Percentiles rank a stretch among this genome's conserved stretches.
Conservation (phyloP, 192 early-diverging fungal species). For the Obelidium mucronatum region DNA sequence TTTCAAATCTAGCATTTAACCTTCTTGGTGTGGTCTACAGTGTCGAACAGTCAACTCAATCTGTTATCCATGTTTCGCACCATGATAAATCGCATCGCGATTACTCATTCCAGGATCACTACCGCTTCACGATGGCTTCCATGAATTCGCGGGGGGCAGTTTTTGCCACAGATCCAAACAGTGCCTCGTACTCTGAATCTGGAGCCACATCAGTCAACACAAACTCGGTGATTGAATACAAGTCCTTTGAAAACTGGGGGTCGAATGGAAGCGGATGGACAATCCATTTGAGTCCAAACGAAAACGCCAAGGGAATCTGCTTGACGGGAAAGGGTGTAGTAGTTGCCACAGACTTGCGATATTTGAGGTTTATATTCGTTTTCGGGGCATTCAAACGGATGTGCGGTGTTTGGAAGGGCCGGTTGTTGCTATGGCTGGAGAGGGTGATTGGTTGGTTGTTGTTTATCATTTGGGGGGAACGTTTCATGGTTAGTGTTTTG, state of each 20-base stretch:
- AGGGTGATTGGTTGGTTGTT: conserved; percentile 47
- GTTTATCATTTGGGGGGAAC: conserved; percentile 58
- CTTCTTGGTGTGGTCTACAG: conserved; percentile 80
- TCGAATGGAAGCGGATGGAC: conserved; percentile 51
- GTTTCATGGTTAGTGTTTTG: too few species aligned
- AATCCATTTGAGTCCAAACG: conserved; percentile 4
- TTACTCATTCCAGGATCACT: conserved; percentile 83
- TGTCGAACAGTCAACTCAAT: conserved; percentile 69
- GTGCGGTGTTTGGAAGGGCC: conserved; percentile 69
- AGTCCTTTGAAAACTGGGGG: conserved; percentile 78
- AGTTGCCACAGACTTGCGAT: conserved; percentile 76
- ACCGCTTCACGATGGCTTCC: conserved; percentile 80
- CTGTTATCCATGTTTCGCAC: conserved; percentile 85
- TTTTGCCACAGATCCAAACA: conserved; percentile 68
- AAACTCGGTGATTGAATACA: conserved; percentile 35
- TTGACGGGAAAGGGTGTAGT: conserved; percentile 71
- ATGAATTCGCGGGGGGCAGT: conserved; percentile 72
- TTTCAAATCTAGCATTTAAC: conserved; percentile 86
- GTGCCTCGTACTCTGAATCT: background rate
- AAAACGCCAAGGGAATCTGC: conserved; percentile 62
- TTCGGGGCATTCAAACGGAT: conserved; percentile 79
- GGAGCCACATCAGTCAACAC: background rate
- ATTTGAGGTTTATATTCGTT: conserved; percentile 81
- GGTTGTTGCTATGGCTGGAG: conserved; percentile 51
- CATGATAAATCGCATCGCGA: conserved; percentile 85